Base-by-base conservation (phyloP, 2,329 filamentous ascomycete genomes). In the Ceratocystis lukuohia region DNA sequence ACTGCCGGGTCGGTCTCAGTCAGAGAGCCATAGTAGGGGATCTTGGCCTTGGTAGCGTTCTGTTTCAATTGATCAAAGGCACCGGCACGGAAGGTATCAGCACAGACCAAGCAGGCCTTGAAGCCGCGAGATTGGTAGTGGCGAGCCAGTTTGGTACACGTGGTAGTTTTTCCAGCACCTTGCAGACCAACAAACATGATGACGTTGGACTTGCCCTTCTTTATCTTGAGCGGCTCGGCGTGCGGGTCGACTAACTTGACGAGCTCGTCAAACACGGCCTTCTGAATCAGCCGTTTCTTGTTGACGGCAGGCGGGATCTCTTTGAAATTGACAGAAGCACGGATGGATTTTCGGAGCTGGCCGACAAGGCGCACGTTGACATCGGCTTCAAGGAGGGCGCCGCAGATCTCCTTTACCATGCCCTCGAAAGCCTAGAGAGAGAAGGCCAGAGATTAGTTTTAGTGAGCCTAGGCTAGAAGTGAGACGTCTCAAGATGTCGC, bases 121-220 rank as follows among this genome's bases (percentile, higher is more conserved):
- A 97, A 96, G 0, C 94, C 94, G 69, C 94, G 82, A 8, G 89
- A 91, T 75, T 96, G 89, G 77, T 99, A 99, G 81, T 96, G 93
- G 67, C 92, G 81, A 20, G 94, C 94, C 69, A 99, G 81, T 78
- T 99, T 99, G 50, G 94, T 99, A 82, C 94, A 97, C 12, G 93
- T 95, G 1, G 94, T 99, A 28, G 94, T 99, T 78, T 99, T 99
- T 76, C 94, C 94, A 4, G 93, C 91, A 80, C 94, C 94, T 77
- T 99, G 94, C 62, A 99, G 82, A 78, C 94, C 94, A 69, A 99
- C 94, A 75, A 99, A 97, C 94, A 99, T 99, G 77, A 99, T 96
- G 74, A 99, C 89, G 76, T 96, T 99, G 69, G 88, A 82, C 75
- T 91, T 94, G 70, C 92, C 91, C 78, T 97, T 99, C 79, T 95